Percentiles rank a stretch among this genome's conserved stretches.
Evolutionary conservation across 148 eudicot species (phyloP).

Genomic region (Talinum fruticosum): DNA sequence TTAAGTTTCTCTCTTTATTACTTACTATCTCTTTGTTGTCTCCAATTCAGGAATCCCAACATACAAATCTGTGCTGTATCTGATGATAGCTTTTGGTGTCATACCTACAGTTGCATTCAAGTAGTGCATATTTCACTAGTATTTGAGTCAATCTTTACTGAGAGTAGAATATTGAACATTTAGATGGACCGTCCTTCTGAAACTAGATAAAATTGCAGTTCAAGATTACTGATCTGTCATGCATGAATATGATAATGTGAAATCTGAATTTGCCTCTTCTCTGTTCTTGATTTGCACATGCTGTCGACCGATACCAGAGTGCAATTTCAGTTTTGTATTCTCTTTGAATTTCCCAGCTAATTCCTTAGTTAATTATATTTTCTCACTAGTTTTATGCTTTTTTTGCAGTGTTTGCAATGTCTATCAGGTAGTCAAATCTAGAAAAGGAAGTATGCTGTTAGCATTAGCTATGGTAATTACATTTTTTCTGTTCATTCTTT

Average conservation of each 20-base stretch:
- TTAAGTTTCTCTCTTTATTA: background rate
- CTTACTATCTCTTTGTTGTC: conserved; percentile 6
- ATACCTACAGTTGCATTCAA: conserved; percentile 48
- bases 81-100: conserved; percentile 43
- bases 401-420: conserved; percentile 73
- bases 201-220: background rate
- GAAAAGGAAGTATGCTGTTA: conserved; percentile 75
- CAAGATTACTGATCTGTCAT: background rate
- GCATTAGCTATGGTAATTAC: conserved; percentile 91
- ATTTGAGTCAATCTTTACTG: background rate
- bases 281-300: background rate
- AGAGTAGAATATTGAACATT: background rate
- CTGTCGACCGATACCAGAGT: background rate
- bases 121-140: conserved; percentile 24
- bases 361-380: background rate
- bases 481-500: background rate
- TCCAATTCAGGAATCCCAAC: conserved; percentile 36
- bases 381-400: conserved; percentile 19
- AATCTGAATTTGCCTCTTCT: background rate
- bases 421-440: conserved; percentile 57
- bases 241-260: background rate
- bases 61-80: conserved; percentile 34
- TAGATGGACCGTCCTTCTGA: background rate
- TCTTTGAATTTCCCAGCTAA: too few species aligned
- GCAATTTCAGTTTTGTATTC: background rate